Conservation (phyloP, 176 grass and related monocot genomes). For the Tuctoria greenei region DNA sequence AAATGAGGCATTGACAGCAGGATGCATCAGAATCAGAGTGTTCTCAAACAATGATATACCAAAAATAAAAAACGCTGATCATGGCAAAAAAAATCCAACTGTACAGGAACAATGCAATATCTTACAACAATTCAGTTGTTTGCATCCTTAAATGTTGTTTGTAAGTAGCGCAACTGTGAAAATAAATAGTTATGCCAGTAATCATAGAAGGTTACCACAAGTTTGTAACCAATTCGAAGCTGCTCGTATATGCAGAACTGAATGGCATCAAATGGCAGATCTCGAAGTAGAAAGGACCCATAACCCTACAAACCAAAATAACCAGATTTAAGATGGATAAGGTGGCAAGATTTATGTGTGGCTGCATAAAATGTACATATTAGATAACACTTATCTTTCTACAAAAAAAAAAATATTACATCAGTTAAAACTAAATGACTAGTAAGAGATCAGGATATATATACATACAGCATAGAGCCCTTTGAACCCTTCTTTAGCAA, state of each 20-base stretch:
- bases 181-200: neutral
- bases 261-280: slow-evolving; percentile 91
- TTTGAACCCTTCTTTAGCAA: slow-evolving; percentile 79
- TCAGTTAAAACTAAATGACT: neutral
- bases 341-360: neutral
- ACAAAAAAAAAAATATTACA: neutral
- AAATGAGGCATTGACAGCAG: neutral
- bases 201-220: slow-evolving; percentile 44
- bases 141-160: neutral
- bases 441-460: slow-evolving; percentile 16
- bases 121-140: neutral
- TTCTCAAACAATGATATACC: neutral
- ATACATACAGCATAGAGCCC: slow-evolving; percentile 83
- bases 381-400: slow-evolving; percentile 2
- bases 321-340: slow-evolving; percentile 1
- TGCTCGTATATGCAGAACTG: slow-evolving; percentile 97
- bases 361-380: neutral
- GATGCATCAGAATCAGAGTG: neutral
- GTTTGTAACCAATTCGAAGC: slow-evolving; percentile 89
- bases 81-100: neutral
- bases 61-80: neutral
- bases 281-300: slow-evolving; percentile 86
- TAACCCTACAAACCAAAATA: slow-evolving; percentile 66
- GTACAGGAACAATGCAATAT: neutral
- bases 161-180: slow-evolving; percentile 3